Conservation (phyloP, 331 rosid genomes). For the Dryas integrifolia region DNA sequence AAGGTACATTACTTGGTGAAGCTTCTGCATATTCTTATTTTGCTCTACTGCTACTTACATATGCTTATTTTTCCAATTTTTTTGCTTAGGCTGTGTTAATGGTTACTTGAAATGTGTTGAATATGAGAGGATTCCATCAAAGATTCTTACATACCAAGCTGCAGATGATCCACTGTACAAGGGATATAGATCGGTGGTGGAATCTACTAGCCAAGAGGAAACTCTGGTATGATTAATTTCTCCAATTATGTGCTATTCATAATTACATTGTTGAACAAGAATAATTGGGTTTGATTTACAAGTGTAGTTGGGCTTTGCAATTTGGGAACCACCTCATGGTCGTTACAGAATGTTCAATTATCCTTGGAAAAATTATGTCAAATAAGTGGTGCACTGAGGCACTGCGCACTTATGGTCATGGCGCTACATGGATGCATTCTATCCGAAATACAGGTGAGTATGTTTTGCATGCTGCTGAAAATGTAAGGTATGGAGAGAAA, state of each 20-base stretch:
- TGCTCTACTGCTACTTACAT: neutral
- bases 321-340: constrained; percentile 40
- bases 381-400: constrained; percentile 32
- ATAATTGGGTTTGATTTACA: neutral
- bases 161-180: constrained; percentile 32
- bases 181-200: constrained; percentile 25
- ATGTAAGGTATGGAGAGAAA: neutral
- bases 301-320: constrained; percentile 33
- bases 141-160: constrained; percentile 28
- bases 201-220: constrained; percentile 32
- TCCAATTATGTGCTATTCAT: neutral
- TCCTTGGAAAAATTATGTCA: constrained; percentile 29
- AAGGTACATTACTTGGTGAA: constrained; percentile 14
- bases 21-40: no score
- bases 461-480: neutral
- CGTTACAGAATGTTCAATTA: constrained; percentile 28
- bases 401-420: constrained; percentile 34
- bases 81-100: constrained; percentile 26
- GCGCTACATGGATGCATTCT: constrained; percentile 36
- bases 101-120: constrained; percentile 25
- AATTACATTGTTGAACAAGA: neutral
- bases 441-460: constrained; percentile 30
- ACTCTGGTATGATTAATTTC: constrained; percentile 23
- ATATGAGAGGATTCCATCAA: constrained; percentile 27
- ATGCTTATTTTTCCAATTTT: neutral